These are phyloP conservation scores for Neurospora sp. DNA, from an alignment of 495 filamentous ascomycete genomes.

Conservation along the genomic window DNA sequence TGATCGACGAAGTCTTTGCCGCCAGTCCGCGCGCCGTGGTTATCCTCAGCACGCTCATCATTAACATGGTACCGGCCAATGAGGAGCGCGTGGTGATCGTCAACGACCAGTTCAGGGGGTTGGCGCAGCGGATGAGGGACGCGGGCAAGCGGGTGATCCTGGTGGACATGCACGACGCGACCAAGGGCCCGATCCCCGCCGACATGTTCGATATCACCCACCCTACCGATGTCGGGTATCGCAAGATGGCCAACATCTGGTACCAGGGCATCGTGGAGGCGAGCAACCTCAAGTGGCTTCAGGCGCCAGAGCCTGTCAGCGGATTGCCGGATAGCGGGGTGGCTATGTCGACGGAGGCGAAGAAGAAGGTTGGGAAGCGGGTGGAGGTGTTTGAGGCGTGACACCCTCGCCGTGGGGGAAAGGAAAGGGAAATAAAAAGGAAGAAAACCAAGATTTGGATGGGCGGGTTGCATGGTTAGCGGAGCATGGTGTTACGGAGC, in stretches of 20 bases:
- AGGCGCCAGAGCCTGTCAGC: constrained; percentile 11
- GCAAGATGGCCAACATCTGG: constrained; percentile 45
- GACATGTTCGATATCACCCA: constrained; percentile 41
- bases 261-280: constrained; percentile 30
- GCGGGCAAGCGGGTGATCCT: constrained; percentile 28
- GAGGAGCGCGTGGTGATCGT: constrained; percentile 25
- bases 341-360: not conserved
- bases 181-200: constrained; percentile 12
- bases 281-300: constrained; percentile 14
- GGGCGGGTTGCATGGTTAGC: not conserved
- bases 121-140: constrained; percentile 23
- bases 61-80: constrained; percentile 17
- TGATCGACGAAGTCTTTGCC: constrained; percentile 30
- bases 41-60: constrained; percentile 39
- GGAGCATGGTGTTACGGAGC: not conserved
- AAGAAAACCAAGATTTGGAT: not conserved
- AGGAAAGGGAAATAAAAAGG: not conserved
- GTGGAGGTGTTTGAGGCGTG: not conserved
- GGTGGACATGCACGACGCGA: constrained; percentile 37
- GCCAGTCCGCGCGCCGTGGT: constrained; percentile 34
- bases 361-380: not conserved
- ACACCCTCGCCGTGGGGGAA: not conserved
- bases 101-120: constrained; percentile 27
- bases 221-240: constrained; percentile 40
- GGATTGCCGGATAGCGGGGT: constrained; percentile 15